A percentile compares a stretch with the other conserved stretches of the same genome.
Evolutionary conservation across 2,329 filamentous ascomycete genomes (phyloP).

Genomic region (Aspergillus latus): DNA sequence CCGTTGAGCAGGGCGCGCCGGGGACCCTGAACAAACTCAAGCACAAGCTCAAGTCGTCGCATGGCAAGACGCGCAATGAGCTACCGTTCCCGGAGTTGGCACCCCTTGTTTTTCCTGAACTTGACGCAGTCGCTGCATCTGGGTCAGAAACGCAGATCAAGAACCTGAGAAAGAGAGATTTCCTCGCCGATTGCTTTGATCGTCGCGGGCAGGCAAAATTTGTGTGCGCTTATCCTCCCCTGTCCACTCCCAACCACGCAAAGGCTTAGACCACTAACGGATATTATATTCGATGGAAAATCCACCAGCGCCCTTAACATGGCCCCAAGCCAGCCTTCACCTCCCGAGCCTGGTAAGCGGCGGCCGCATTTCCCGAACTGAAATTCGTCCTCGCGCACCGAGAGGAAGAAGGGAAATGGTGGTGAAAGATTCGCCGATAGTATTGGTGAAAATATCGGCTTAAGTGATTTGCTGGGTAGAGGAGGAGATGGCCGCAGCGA

Average conservation of each 20-base stretch:
- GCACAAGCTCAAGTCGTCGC: constrained; percentile 39
- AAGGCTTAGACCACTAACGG: too few relatives aligned
- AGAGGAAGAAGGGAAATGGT: not conserved
- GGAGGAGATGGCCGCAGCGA: constrained; percentile 13
- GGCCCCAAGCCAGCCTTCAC: constrained; percentile 40
- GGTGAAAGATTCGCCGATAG: constrained; percentile 3
- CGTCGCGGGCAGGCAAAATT: constrained; percentile 50
- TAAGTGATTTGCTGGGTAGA: not conserved
- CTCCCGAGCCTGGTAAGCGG: constrained; percentile 51
- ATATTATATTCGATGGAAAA: constrained; percentile 35
- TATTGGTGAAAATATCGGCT: not conserved
- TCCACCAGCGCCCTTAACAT: constrained; percentile 41
- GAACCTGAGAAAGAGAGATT: constrained; percentile 20
- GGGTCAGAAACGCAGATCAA: constrained; percentile 7
- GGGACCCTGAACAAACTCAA: constrained; percentile 23
- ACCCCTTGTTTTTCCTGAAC: constrained; percentile 50
- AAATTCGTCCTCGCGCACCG: not conserved
- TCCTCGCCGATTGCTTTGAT: constrained; percentile 53
- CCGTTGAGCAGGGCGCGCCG: constrained; percentile 19
- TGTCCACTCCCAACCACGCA: too few relatives aligned
- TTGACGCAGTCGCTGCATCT: constrained; percentile 32
- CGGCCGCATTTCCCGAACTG: constrained; percentile 35
- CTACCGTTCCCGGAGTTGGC: constrained; percentile 44
- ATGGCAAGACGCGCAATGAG: constrained; percentile 39
- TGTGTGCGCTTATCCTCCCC: too few relatives aligned